phyloP scores from a whole-genome alignment of 495 filamentous ascomycete species.

The Emericellopsis terricola region DNA sequence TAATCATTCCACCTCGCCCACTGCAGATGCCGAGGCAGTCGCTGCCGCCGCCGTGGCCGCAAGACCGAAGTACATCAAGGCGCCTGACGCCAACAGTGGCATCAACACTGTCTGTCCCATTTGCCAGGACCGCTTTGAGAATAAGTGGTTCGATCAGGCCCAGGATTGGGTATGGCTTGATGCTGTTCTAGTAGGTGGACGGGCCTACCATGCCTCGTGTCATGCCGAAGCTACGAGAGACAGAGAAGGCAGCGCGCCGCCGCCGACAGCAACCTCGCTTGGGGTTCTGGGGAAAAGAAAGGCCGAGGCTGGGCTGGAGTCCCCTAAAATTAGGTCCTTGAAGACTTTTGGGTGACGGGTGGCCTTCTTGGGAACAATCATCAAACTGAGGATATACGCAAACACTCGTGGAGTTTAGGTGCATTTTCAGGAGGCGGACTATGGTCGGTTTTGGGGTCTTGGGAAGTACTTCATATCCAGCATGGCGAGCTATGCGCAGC shows the following conservation, averaged over 20 bases:
- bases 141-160: constrained; percentile 69
- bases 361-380: too few species aligned
- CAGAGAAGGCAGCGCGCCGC: constrained; percentile 18
- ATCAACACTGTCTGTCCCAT: constrained; percentile 69
- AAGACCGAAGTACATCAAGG: constrained; percentile 55
- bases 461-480: too few species aligned
- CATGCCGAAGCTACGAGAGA: constrained; percentile 68
- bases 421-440: too few species aligned
- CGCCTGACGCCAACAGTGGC: constrained; percentile 56
- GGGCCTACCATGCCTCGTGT: constrained; percentile 81
- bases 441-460: too few species aligned
- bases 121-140: constrained; percentile 89
- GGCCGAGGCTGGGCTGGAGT: constrained; percentile 30
- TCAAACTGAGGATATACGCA: too few species aligned
- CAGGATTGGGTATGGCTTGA: constrained; percentile 98
- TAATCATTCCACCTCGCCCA: constrained; percentile 15
- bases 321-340: constrained; percentile 1
- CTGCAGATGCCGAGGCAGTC: constrained; percentile 4
- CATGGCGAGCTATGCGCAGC: too few species aligned
- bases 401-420: too few species aligned
- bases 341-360: constrained; percentile 1
- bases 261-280: constrained; percentile 42
- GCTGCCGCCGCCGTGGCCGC: constrained; percentile 5
- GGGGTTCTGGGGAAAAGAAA: constrained; percentile 65
- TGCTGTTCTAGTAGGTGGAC: constrained; percentile 54